Conservation (phyloP, 1,139 yeast species). For the Saccharomyces hybrid region DNA sequence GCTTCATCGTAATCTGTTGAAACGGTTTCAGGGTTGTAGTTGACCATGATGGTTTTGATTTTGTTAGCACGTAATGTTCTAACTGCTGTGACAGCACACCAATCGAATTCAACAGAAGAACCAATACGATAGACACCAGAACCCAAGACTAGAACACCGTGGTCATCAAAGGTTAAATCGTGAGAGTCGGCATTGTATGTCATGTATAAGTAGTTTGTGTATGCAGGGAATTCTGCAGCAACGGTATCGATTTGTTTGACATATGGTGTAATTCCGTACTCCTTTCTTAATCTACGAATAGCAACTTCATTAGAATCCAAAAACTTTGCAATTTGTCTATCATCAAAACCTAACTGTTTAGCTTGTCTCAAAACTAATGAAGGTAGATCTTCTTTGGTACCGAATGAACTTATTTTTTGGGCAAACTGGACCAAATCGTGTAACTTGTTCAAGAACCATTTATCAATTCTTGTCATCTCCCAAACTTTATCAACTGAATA, state of each 20-base stretch:
- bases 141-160: slow-evolving; percentile 85
- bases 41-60: slow-evolving; percentile 89
- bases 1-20: slow-evolving; percentile 98
- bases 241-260: too few relatives aligned
- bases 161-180: slow-evolving; percentile 77
- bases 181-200: slow-evolving; percentile 35
- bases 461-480: slow-evolving; percentile 88
- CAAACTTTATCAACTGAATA: slow-evolving; percentile 90
- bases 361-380: slow-evolving; percentile 64
- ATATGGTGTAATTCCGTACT: too few relatives aligned
- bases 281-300: slow-evolving; percentile 30
- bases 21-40: slow-evolving; percentile 97
- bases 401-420: slow-evolving; percentile 51
- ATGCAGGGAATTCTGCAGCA: too few relatives aligned
- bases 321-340: slow-evolving; percentile 90
- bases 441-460: slow-evolving; percentile 92
- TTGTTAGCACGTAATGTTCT: slow-evolving; percentile 87
- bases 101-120: slow-evolving; percentile 88
- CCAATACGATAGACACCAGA: slow-evolving; percentile 95
- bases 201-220: too few relatives aligned
- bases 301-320: slow-evolving; percentile 89
- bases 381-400: slow-evolving; percentile 57
- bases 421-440: slow-evolving; percentile 65
- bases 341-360: slow-evolving; percentile 95
- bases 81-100: slow-evolving; percentile 95